Base-by-base conservation (phyloP, 257 asterid species). In the Eustoma russellianum region DNA sequence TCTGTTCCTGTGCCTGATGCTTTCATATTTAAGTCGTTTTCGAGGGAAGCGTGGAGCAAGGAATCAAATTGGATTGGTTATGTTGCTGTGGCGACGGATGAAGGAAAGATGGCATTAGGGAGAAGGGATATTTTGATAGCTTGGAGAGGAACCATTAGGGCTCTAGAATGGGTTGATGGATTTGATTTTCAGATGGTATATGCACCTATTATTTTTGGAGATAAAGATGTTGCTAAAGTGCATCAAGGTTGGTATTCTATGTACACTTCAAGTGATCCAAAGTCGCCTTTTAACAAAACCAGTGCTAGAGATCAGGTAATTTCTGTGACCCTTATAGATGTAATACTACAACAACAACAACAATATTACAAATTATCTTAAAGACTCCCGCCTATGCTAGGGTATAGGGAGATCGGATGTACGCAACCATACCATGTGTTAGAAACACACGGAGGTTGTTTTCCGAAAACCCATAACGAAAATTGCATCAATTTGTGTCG, bases 1-100 rank as follows among this genome's bases (percentile, higher is more conserved):
- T 78, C 91, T 0, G 51, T 72, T 0, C 47, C 61, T 0, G 78
- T 86, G 8, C 89, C 98, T 0, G 96, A 77, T 5, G 79, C 95
- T 15, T 86, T 91, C 57, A 75, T 91, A 3, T 0, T 77, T 13
- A 80, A 49, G 77, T 75, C 96, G 0, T 57, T 74, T 70, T 79
- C 95, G 1, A 66, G 91, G 14, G 94, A 83, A 63, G 83, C 87
- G 1, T 83, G 96, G 98, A 76, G 81, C 53, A 82, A 65, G 70
- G 95, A 86, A 30, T 86, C 96, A 0, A 91, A 91, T 47, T 91
- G 94, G 93, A 86, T 91, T 1, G 98, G 98, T 41, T 91, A 56
- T 46, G 77, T 83, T 35, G 96, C 87, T 1, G 98, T 86, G 76
- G 89, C 96, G 0, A 86, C 92, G 0, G 94, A 91, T 34, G 92